These are phyloP conservation scores for Alternaria conjuncta DNA, from an alignment of 2,329 filamentous ascomycete genomes.

Conservation along the genomic window DNA sequence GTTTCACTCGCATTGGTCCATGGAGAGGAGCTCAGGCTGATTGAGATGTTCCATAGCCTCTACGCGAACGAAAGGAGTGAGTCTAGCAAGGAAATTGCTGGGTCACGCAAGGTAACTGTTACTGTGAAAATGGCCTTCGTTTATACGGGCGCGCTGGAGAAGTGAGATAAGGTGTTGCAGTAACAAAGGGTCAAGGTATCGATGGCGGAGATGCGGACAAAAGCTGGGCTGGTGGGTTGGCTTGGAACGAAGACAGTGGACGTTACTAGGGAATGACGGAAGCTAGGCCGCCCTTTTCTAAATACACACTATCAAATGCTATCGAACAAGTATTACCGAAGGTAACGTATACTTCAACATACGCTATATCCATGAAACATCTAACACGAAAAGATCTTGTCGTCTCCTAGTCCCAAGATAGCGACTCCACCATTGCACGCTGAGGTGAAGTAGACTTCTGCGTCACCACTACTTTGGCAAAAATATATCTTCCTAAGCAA, in stretches of 20 bases:
- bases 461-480: not conserved
- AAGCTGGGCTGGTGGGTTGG: not conserved
- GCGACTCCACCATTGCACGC: not conserved
- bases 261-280: not conserved
- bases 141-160: not conserved
- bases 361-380: fast-evolving
- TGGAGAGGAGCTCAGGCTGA: too few species aligned
- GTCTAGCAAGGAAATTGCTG: not conserved
- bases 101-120: not conserved
- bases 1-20: not conserved
- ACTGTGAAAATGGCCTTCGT: not conserved
- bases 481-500: not conserved
- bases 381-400: not conserved
- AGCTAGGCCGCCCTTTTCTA: not conserved
- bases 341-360: not conserved
- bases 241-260: not conserved
- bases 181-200: not conserved
- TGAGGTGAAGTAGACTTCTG: not conserved
- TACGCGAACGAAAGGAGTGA: not conserved
- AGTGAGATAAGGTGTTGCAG: not conserved
- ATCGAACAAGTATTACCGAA: not conserved
- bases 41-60: too few species aligned
- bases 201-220: not conserved
- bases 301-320: fast-evolving
- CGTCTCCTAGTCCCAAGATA: not conserved